Base-by-base conservation (phyloP, 2,329 filamentous ascomycete genomes). In the Sodiomyces alkalinus region DNA sequence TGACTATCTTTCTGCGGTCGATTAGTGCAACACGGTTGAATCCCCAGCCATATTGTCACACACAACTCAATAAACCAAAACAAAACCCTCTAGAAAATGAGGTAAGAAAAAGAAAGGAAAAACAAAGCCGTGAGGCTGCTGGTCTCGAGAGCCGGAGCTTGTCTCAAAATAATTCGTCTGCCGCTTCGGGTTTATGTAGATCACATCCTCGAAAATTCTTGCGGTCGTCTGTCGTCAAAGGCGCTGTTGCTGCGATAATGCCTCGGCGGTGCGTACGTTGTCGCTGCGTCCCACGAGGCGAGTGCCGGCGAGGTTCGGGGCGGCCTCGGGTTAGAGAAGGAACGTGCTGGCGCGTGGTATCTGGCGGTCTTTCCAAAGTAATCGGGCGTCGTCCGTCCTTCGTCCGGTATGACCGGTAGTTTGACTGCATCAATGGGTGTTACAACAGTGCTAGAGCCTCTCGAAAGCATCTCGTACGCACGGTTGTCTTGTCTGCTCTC, bases 401-500 rank as follows among this genome's bases (percentile, higher is more conserved):
- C 43, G 29, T 36, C 22, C 44, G 46, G 34, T 43, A 40, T 36
- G 15, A 29, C 36, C 39, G 38, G 45, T 31, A 45, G 48, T 44
- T 47, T 54, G 40, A 45, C 49, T 47, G 52, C 46, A 47, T 49
- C 52, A 43, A 55, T 44, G 37, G 63, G 59, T 54, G 65, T 69
- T 61, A 68, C 56, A 56, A 58, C 50, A 41, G 58, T 51, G 51
- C 57, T 62, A 49, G 58, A 57, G 42, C 68, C 66, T 51, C 58
- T 60, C 40, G 66, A 69, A 42, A 86, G 73, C 79, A 86, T 85
- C 62, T 86, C 80, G 61, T 86, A 86, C 51, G 75, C 71, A 57
- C 72, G 68, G 48, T 61, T 62, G 42, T 75, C 71, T 49, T 68
- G 64, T 38, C 73, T 73, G 33, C 64, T 51, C 34, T 70, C 63